Base-by-base conservation (phyloP, 345 rosid genomes). In the Lepidium africanum region DNA sequence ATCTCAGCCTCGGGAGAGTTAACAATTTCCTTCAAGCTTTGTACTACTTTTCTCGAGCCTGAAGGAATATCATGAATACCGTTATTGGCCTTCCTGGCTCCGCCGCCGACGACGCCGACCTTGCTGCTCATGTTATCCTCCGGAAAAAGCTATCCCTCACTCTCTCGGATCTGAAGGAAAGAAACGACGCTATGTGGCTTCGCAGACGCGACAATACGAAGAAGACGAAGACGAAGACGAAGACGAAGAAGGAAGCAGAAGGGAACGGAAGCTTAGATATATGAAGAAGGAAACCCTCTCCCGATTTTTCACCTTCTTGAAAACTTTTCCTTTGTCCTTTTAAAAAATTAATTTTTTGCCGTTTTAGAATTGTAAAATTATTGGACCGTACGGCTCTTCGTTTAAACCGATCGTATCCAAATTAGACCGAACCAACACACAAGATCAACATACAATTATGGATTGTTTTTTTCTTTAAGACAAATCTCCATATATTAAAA, bases 11-110 rank as follows among this genome's bases (percentile, higher is more conserved):
- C 99, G 0, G 96, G 76, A 62, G 89, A 84, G 95, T 82, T 91
- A 12, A 94, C 96, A 74, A 94, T 86, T 84, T 94, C 97, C 80
- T 85, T 94, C 84, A 94, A 79, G 83, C 92, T 89, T 82, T 86
- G 88, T 11, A 94, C 96, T 59, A 91, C 77, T 91, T 86, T 87
- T 78, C 88, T 84, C 14, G 91, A 81, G 47, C 81, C 96, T 35
- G 86, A 59, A 53, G 99, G 97, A 52, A 94, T 87, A 53, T 78
- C 73, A 2, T 88, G 70, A 50, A 89, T 77, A 69, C 91, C 98
- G 10, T 47, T 80, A 69, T 65, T 84, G 9, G 78, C 83, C 71
- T 82, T 86, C 39, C 82, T 87, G 2, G 43, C 63, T 12, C 77
- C 79, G 33, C 81, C 84, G 59, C 83, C 91, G 43, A 82, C 89